These are phyloP conservation scores for Dichotomocladium elegans DNA, from an alignment of 371 early-diverging fungal genomes.

Conservation along the genomic window DNA sequence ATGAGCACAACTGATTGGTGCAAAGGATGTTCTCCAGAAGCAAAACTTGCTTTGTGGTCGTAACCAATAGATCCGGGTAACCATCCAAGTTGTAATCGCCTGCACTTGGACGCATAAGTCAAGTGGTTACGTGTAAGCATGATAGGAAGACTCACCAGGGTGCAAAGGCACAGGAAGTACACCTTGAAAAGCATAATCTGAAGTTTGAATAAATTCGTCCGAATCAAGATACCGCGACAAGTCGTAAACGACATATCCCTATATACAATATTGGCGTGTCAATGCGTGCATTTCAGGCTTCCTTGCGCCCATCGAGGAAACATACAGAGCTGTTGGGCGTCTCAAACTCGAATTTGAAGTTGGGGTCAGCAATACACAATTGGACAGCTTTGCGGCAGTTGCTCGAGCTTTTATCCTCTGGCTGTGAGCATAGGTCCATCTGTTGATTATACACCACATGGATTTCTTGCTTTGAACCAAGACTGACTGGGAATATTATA, in stretches of 20 bases:
- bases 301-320: no score
- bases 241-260: slow-evolving; percentile 49
- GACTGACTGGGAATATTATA: slow-evolving; percentile 74
- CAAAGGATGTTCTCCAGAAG: slow-evolving; percentile 65
- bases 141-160: slow-evolving; percentile 21
- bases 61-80: slow-evolving; percentile 82
- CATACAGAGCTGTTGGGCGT: slow-evolving; percentile 39
- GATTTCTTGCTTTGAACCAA: slow-evolving; percentile 52
- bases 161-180: slow-evolving; percentile 53
- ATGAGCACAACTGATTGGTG: slow-evolving; percentile 34
- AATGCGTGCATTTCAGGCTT: no score
- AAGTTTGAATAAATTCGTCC: slow-evolving; percentile 42
- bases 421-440: slow-evolving; percentile 68
- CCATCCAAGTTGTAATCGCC: slow-evolving; percentile 92
- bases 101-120: no score
- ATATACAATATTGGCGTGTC: background rate
- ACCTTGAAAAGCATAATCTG: slow-evolving; percentile 53
- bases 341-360: slow-evolving; percentile 65
- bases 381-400: slow-evolving; percentile 61
- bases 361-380: slow-evolving; percentile 72
- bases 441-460: slow-evolving; percentile 84
- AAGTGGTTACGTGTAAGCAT: no score
- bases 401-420: slow-evolving; percentile 17
- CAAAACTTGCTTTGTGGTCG: slow-evolving; percentile 42
- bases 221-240: slow-evolving; percentile 36